Base-by-base conservation (phyloP, 2,329 filamentous ascomycete genomes). In the Diaporthe velutina region DNA sequence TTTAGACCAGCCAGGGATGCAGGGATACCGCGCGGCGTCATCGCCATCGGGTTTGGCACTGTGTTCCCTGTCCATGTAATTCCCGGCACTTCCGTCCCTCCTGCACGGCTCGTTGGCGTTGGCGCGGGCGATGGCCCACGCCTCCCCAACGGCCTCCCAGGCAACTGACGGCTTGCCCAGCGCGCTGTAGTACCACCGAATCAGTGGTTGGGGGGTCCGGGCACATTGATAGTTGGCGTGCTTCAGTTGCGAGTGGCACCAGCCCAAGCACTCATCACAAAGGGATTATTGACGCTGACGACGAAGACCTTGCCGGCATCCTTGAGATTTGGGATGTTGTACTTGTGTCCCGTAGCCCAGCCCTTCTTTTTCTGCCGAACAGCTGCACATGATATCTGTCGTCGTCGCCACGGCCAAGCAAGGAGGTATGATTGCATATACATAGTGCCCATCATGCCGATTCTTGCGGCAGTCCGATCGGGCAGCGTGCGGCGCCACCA, bases 81-180 rank as follows among this genome's bases (percentile, higher is more conserved):
- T 73, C 71, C 74, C 74, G 74, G 74, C 71, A 72, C 74, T 75
- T 67, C 74, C 74, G 74, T 73, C 55, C 54, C 42, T 70, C 52
- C 70, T 60, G 70, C 58, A 71, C 45, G 42, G 57, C 52, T 60
- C 52, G 13, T 4, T 57, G 22, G 40, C 30, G 40, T 22, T 55
- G 57, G 45, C 30, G 28, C 12, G 42, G 55, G 35, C 9, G 54
- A 45, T 33, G 22, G 28, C 13, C n/a, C 30, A 60, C 73, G 50
- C 66, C 73, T 72, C 67, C 61, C 38, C 50, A 74, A 72, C 68
- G 73, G 73, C 73, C 73, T 68, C 50, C 42, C 5, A 60, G 22
- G 13, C 22, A 17, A 52, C n/a, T 13, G n/a, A 19, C 42, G 28
- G 30, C 17, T 45, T 3, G n/a, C 30, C 61, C 42, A 38, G 19